phyloP scores from a whole-genome alignment of 78 protist species.

The Chrysochromulina tobinii region DNA sequence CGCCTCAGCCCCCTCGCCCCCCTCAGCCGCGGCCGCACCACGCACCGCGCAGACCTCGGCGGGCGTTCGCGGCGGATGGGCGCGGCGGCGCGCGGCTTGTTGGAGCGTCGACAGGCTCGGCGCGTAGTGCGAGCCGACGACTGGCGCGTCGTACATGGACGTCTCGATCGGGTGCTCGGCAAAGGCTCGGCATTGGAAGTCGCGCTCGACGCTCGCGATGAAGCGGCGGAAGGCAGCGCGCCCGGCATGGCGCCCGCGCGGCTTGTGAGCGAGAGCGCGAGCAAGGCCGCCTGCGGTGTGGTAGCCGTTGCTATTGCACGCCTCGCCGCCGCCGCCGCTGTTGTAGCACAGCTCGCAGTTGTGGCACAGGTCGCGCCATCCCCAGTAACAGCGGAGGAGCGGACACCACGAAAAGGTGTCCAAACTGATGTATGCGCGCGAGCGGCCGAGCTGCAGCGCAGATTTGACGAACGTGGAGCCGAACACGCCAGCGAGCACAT shows the following conservation, averaged over 20 bases:
- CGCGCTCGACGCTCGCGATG: neutral
- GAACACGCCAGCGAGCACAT: neutral
- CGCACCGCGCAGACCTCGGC: too few relatives aligned
- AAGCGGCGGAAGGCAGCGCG: neutral
- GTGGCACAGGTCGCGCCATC: neutral
- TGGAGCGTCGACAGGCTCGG: neutral
- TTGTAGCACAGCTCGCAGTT: neutral
- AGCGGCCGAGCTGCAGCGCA: neutral
- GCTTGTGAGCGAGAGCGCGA: too few relatives aligned
- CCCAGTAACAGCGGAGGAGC: slow-evolving; percentile 10
- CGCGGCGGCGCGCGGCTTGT: neutral
- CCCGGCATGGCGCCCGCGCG: neutral
- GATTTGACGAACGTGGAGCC: neutral
- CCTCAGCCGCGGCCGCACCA: too few relatives aligned
- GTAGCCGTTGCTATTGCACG: neutral
- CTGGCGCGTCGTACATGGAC: neutral
- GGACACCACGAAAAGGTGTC: neutral
- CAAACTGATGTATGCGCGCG: neutral
- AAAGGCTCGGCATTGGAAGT: neutral
- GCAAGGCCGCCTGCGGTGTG: neutral
- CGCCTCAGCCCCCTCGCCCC: too few relatives aligned
- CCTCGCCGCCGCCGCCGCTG: neutral
- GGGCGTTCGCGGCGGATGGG: neutral
- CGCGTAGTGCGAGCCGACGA: neutral
- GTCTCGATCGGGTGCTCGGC: neutral